phyloP scores from a whole-genome alignment of 768 basidiomycete genomes.

The Leccinellum albellum region DNA sequence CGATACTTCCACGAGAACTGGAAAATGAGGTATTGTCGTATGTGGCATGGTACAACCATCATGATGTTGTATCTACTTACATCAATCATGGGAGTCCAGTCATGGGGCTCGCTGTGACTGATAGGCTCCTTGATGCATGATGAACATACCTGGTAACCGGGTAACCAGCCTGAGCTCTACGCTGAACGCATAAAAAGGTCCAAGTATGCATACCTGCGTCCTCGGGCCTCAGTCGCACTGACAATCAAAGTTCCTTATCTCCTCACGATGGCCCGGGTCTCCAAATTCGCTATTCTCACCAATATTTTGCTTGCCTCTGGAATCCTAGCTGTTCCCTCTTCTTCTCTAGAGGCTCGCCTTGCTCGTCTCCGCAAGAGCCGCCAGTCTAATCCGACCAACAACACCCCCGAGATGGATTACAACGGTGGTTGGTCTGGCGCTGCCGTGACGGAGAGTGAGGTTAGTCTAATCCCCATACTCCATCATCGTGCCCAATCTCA shows the following conservation, averaged over 20 bases:
- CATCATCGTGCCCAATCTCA: background rate
- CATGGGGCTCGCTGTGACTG: no score
- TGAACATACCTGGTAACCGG: no score
- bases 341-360: background rate
- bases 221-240: background rate
- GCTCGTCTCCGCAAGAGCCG: background rate
- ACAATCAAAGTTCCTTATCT: background rate
- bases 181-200: background rate
- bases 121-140: no score
- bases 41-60: no score
- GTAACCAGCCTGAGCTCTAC: no score
- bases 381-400: no score
- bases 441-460: background rate
- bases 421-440: background rate
- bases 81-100: no score
- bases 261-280: background rate
- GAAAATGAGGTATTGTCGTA: no score
- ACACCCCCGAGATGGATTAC: no score
- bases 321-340: background rate
- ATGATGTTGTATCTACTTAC: no score
- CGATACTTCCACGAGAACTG: no score
- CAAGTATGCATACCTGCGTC: background rate
- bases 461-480: background rate
- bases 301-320: background rate
- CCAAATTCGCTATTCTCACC: background rate